Evolutionary conservation across 1,284 basidiomycete species (phyloP), one percentile per base, ranked within the genome.

Genomic region (Psilocybe mexicana): DNA sequence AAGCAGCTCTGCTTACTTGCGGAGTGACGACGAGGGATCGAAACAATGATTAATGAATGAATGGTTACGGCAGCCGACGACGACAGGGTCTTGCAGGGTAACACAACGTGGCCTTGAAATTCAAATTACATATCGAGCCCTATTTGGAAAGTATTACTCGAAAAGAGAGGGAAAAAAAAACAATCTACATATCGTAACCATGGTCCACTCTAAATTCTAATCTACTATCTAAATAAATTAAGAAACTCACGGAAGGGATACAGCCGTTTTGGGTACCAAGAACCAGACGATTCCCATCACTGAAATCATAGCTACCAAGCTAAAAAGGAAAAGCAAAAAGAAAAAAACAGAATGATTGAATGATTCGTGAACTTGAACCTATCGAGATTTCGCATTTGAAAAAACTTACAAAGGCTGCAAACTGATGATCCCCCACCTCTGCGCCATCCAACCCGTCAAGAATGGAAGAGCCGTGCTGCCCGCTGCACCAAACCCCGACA

Each of bases 401-500:
- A 18, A 18, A 18, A 18, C 18, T 18, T 18, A 18, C 18, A 85
- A 68, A 23, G 84, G 84, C 62, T 84, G 84, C 58, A 86, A 68
- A 63, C 74, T 79, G 33, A 69, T 68, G 50, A 86, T 85, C 0
- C 85, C 85, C 58, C 78, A 80, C 63, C 76, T 81, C 7, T 72
- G 71, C 3, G 83, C 80, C 24, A 86, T 70, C 1, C 79, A 72
- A 3, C 84, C 84, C 0, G 84, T 84, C 51, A 85, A 68, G 66
- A 89, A 88, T 0, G 88, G 87, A 45, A 90, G 68, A 5, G 86
- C 68, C 0, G 87, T 86, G 40, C 80, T 82, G 3, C 87, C 87
- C 2, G 85, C 80, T 61, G 85, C 83, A 0, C 87, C 87, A 50
- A 88, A 72, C 8, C 81, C 82, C 0, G 81, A 76, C 46, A 86